Conservation (phyloP, 2,329 filamentous ascomycete species). For the Fusarium torulosum region DNA sequence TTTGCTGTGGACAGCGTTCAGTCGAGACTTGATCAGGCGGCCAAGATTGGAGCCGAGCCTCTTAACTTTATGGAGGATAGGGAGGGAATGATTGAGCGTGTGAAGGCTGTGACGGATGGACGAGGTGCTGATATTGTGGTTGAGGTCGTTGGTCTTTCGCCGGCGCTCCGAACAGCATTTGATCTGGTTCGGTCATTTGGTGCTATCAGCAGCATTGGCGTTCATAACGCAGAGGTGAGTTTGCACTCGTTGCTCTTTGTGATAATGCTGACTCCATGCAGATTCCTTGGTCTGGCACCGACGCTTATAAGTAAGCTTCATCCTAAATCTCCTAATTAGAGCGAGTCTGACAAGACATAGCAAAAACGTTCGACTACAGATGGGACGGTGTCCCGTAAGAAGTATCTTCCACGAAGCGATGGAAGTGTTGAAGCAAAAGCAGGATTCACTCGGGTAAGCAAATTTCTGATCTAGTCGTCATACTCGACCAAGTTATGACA, state of each 20-base stretch:
- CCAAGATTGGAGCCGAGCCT: slow-evolving; percentile 80
- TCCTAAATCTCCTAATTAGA: background rate
- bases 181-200: slow-evolving; percentile 79
- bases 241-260: fast-evolving
- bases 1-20: slow-evolving; percentile 85
- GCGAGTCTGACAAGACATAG: slow-evolving; percentile 51
- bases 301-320: slow-evolving; percentile 67
- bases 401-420: slow-evolving; percentile 76
- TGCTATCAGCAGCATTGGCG: slow-evolving; percentile 79
- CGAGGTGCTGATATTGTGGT: slow-evolving; percentile 88
- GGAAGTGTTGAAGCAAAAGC: slow-evolving; percentile 72
- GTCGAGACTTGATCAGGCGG: slow-evolving; percentile 78
- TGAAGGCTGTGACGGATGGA: slow-evolving; percentile 80
- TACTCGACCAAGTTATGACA: background rate
- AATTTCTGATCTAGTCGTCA: background rate
- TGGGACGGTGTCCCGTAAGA: slow-evolving; percentile 81
- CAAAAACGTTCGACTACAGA: slow-evolving; percentile 81
- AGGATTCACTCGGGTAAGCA: slow-evolving; percentile 73
- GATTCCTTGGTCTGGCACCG: slow-evolving; percentile 75
- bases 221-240: slow-evolving; percentile 77
- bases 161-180: slow-evolving; percentile 76
- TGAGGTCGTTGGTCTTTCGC: slow-evolving; percentile 79
- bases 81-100: slow-evolving; percentile 73
- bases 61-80: slow-evolving; percentile 80
- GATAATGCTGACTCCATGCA: slow-evolving; percentile 47